Conservation (phyloP, 2,329 filamentous ascomycete genomes). For the Xylariaceae sp. region DNA sequence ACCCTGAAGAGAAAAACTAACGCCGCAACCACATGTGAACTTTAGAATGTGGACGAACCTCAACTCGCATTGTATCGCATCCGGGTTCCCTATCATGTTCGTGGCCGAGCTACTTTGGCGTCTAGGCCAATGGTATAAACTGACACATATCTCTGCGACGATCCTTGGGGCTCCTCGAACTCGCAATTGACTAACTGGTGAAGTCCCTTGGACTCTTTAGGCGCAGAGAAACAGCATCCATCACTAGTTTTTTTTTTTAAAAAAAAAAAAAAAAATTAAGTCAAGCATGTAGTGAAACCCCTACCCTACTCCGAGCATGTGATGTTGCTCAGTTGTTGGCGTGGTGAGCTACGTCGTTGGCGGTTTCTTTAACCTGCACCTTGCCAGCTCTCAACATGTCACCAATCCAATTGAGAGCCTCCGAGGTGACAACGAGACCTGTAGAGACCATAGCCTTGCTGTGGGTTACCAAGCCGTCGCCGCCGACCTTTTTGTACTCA, state of each 20-base stretch:
- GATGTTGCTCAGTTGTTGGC: slow-evolving; percentile 18
- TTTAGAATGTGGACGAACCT: slow-evolving; percentile 17
- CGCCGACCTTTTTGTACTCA: slow-evolving; percentile 68
- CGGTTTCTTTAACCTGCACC: slow-evolving; percentile 61
- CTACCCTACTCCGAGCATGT: background rate
- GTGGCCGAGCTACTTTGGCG: background rate
- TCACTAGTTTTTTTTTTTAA: too few species aligned
- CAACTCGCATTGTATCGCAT: background rate
- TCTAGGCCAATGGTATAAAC: background rate
- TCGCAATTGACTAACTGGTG: background rate
- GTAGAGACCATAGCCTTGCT: slow-evolving; percentile 75
- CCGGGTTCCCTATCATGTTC: background rate
- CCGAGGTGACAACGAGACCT: slow-evolving; percentile 68
- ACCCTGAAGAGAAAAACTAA: slow-evolving; percentile 8
- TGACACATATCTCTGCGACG: background rate
- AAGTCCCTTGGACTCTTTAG: too few species aligned
- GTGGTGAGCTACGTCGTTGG: slow-evolving; percentile 54
- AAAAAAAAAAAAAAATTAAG: background rate
- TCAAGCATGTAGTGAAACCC: background rate
- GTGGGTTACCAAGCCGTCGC: slow-evolving; percentile 67
- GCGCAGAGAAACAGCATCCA: too few species aligned
- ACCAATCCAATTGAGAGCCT: slow-evolving; percentile 67
- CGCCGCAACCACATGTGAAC: slow-evolving; percentile 10
- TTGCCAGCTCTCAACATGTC: slow-evolving; percentile 67
- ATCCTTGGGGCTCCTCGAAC: background rate